Evolutionary conservation across 116 monocot species (phyloP).

Genomic region (Papilionanthe hybrid): DNA sequence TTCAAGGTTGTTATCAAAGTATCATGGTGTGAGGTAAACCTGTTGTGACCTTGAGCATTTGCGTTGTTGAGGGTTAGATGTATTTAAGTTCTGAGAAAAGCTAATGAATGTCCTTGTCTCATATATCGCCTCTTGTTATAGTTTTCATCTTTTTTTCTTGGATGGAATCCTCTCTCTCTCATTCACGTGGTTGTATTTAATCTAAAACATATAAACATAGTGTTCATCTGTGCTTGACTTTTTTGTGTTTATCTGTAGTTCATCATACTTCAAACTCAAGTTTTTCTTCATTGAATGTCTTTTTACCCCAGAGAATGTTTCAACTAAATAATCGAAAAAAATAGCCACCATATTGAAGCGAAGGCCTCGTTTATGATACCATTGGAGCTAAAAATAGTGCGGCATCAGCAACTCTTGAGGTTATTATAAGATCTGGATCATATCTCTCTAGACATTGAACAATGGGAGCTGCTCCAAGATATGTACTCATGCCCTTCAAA

Average conservation of each 20-base stretch:
- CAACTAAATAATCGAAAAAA: not conserved
- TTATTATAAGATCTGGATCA: conserved; percentile 73
- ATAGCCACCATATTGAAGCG: not conserved
- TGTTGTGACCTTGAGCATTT: too few relatives aligned
- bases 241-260: too few relatives aligned
- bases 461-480: conserved; percentile 88
- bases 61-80: too few relatives aligned
- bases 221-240: not conserved
- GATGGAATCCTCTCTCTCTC: too few relatives aligned
- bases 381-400: conserved; percentile 89
- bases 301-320: not conserved
- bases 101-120: too few relatives aligned
- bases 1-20: too few relatives aligned
- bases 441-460: conserved; percentile 83
- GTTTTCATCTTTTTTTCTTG: too few relatives aligned
- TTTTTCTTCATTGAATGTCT: not conserved
- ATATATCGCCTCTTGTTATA: too few relatives aligned
- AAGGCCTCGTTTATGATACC: conserved; percentile 36
- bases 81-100: too few relatives aligned
- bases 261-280: not conserved
- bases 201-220: not conserved
- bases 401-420: conserved; percentile 93
- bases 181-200: too few relatives aligned
- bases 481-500: conserved; percentile 74
- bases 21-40: too few relatives aligned